These are phyloP conservation scores for Alternaria infectoria DNA, from an alignment of 2,329 filamentous ascomycete species.

Conservation along the genomic window DNA sequence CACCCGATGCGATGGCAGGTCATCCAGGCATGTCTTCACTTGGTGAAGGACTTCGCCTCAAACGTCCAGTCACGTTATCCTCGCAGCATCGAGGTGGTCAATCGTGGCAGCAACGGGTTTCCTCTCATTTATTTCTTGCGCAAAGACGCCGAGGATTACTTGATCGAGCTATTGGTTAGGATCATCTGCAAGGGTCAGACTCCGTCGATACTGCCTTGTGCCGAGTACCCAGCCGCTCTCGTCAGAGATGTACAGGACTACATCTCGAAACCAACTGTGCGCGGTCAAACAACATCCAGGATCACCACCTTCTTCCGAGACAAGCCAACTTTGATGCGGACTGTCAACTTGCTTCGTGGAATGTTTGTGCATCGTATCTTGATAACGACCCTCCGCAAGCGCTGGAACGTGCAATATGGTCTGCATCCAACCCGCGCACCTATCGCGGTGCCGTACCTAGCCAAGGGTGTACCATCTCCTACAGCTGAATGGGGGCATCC, in stretches of 20 bases:
- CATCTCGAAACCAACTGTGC: slow-evolving; percentile 37
- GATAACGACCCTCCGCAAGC: slow-evolving; percentile 64
- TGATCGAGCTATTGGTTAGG: slow-evolving; percentile 37
- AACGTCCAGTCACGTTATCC: slow-evolving; percentile 50
- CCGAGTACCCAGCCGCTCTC: slow-evolving; percentile 13
- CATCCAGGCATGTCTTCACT: slow-evolving; percentile 44
- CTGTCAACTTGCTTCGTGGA: slow-evolving; percentile 66
- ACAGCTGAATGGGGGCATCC: slow-evolving; percentile 73
- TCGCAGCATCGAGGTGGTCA: slow-evolving; percentile 58
- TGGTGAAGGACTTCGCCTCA: slow-evolving; percentile 34
- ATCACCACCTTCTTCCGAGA: slow-evolving; percentile 43
- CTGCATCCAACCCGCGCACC: slow-evolving; percentile 57
- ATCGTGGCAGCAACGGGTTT: slow-evolving; percentile 48
- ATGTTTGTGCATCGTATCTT: slow-evolving; percentile 67
- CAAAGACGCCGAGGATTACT: slow-evolving; percentile 39
- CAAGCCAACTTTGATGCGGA: slow-evolving; percentile 51
- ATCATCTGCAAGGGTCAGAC: slow-evolving; percentile 42
- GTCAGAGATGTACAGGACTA: slow-evolving; percentile 39
- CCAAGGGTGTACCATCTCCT: slow-evolving; percentile 68
- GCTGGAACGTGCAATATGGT: slow-evolving; percentile 70
- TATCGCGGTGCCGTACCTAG: slow-evolving; percentile 68
- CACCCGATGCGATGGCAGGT: slow-evolving; percentile 50
- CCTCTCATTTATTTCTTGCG: slow-evolving; percentile 65
- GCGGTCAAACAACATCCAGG: slow-evolving; percentile 12
- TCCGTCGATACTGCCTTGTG: slow-evolving; percentile 32